These are phyloP conservation scores for Fusarium proliferatum DNA, from an alignment of 2,329 filamentous ascomycete genomes.

Conservation along the genomic window DNA sequence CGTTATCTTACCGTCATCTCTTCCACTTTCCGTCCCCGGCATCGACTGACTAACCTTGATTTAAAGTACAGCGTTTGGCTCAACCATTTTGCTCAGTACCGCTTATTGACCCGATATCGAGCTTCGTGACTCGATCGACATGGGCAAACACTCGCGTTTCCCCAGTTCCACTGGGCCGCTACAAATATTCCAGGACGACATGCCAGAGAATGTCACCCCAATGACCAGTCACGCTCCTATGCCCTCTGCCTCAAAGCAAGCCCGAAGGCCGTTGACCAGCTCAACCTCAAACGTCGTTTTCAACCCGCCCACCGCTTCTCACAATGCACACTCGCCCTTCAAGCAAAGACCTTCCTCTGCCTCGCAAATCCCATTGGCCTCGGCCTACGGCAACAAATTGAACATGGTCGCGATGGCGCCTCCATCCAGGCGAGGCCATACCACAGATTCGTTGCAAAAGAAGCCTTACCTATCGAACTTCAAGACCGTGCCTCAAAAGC, in stretches of 20 bases:
- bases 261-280: slow-evolving; percentile 60
- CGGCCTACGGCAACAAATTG: slow-evolving; percentile 67
- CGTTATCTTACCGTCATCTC: slow-evolving; percentile 36
- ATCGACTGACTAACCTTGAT: slow-evolving; percentile 34
- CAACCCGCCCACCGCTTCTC: slow-evolving; percentile 67
- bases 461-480: slow-evolving; percentile 70
- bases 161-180: slow-evolving; percentile 59
- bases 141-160: slow-evolving; percentile 65
- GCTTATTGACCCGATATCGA: slow-evolving; percentile 30
- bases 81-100: slow-evolving; percentile 10
- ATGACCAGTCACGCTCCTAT: slow-evolving; percentile 69
- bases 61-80: slow-evolving; percentile 27
- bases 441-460: slow-evolving; percentile 77
- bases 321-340: slow-evolving; percentile 73
- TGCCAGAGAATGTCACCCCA: slow-evolving; percentile 57
- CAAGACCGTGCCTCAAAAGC: slow-evolving; percentile 67
- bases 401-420: slow-evolving; percentile 76
- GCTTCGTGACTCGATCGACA: slow-evolving; percentile 54
- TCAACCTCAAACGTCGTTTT: slow-evolving; percentile 73
- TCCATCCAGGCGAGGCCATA: slow-evolving; percentile 63
- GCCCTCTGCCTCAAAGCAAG: slow-evolving; percentile 61
- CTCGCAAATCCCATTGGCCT: slow-evolving; percentile 68
- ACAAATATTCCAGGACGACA: slow-evolving; percentile 65
- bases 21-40: slow-evolving; percentile 35
- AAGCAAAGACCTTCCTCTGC: slow-evolving; percentile 73